These are phyloP conservation scores for Alternaria viburni DNA, from an alignment of 2,329 filamentous ascomycete genomes.

Conservation along the genomic window DNA sequence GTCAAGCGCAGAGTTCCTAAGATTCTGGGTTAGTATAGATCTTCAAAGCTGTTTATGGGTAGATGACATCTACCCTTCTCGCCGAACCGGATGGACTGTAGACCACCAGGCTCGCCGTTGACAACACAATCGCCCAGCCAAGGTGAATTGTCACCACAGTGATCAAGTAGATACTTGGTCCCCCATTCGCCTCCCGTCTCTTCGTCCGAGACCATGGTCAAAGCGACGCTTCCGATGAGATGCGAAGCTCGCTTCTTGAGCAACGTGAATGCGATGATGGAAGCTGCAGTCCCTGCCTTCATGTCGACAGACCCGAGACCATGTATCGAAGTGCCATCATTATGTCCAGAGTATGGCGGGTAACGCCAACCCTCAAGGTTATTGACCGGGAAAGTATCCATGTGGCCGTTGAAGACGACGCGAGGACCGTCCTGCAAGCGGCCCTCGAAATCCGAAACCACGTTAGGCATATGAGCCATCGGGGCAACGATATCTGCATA, in stretches of 20 bases:
- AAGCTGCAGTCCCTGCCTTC: not conserved
- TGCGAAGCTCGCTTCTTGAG: not conserved
- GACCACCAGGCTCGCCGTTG: not conserved
- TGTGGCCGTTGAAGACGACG: not conserved
- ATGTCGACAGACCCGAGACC: not conserved
- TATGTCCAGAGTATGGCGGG: not conserved
- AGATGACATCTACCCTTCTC: not conserved
- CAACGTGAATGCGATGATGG: not conserved
- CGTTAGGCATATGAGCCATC: not conserved
- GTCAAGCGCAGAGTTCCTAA: not conserved
- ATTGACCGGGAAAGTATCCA: not conserved
- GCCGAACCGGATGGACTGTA: not conserved
- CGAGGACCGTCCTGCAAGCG: not conserved
- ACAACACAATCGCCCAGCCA: not conserved
- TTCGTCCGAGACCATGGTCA: not conserved
- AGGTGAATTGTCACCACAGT: not conserved
- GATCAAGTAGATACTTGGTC: not conserved
- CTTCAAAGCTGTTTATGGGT: not conserved
- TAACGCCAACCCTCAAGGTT: not conserved
- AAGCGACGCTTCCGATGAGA: not conserved
- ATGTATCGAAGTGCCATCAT: not conserved
- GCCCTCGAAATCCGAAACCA: not conserved
- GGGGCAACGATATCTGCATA: not conserved
- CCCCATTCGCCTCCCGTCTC: not conserved
- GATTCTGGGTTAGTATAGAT: not conserved